Evolutionary conservation across 768 basidiomycete genomes (phyloP).

Genomic region (Tricholoma saponaceum): DNA sequence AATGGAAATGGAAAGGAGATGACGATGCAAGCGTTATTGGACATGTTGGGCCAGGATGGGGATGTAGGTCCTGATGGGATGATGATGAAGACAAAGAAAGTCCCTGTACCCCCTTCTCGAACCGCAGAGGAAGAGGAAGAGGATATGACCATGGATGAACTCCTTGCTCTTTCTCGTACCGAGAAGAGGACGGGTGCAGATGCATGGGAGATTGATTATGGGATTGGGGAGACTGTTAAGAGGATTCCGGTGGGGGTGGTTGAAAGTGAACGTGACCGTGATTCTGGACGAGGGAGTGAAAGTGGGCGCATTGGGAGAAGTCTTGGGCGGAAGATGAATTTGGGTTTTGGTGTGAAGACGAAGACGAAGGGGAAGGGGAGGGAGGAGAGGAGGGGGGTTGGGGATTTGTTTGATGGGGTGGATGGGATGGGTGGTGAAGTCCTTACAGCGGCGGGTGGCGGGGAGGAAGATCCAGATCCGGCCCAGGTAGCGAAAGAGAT

Average conservation of each 20-base stretch:
- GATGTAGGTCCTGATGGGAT: neutral
- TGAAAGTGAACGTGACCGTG: neutral
- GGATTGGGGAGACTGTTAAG: constrained; percentile 9
- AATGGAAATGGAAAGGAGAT: constrained; percentile 6
- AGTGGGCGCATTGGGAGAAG: neutral
- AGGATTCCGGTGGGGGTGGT: neutral
- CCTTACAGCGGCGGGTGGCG: neutral
- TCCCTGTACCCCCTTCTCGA: neutral
- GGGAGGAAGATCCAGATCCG: no score
- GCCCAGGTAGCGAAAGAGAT: neutral
- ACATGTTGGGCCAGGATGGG: neutral
- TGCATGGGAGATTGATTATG: constrained; percentile 12
- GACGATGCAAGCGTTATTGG: constrained; percentile 12
- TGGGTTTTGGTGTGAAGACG: neutral
- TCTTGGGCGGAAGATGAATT: neutral
- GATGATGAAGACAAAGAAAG: neutral
- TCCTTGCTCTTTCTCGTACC: constrained; percentile 4
- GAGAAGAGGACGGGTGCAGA: neutral
- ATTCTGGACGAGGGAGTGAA: neutral
- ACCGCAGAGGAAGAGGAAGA: constrained; percentile 5
- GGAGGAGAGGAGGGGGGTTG: neutral
- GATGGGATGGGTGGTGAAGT: neutral
- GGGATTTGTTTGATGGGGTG: constrained; percentile 5
- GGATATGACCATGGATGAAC: constrained; percentile 16
- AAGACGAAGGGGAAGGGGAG: constrained; percentile 2